Evolutionary conservation across 805 yeast species (phyloP).

Genomic region (Metschnikowia aberdeeniae): DNA sequence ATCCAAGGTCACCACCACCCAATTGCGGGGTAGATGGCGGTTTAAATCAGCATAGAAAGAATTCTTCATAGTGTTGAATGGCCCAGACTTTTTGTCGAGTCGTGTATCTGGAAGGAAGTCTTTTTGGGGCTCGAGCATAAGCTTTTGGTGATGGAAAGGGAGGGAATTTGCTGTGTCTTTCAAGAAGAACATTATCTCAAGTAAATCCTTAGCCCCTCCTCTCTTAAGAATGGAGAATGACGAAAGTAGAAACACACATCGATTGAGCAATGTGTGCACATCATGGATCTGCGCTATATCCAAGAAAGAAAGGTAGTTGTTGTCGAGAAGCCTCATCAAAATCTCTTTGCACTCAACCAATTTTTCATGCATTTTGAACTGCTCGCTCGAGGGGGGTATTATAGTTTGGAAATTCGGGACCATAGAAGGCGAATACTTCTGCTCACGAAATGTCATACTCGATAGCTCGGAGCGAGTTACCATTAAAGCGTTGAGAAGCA

Average conservation of each 20-base stretch:
- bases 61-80: slow-evolving; percentile 10
- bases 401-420: not conserved
- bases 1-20: slow-evolving; percentile 63
- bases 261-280: slow-evolving; percentile 7
- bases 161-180: slow-evolving; percentile 9
- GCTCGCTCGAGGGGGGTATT: not conserved
- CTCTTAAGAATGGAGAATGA: slow-evolving; percentile 2
- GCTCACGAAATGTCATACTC: not conserved
- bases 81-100: slow-evolving; percentile 5
- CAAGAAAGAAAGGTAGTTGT: slow-evolving; percentile 3
- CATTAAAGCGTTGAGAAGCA: slow-evolving; percentile 6
- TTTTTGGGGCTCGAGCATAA: not conserved
- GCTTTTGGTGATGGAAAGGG: slow-evolving; percentile 9
- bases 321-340: slow-evolving; percentile 3
- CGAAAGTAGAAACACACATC: slow-evolving; percentile 9
- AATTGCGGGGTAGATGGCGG: slow-evolving; percentile 36
- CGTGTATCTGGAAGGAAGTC: slow-evolving; percentile 12
- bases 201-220: slow-evolving; percentile 5
- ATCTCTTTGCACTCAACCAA: slow-evolving; percentile 11
- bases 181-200: slow-evolving; percentile 20
- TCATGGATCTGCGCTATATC: slow-evolving; percentile 8
- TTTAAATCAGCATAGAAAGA: slow-evolving; percentile 11
- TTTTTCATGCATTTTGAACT: not conserved
- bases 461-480: slow-evolving; percentile 7
- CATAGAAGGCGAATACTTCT: not conserved